Evolutionary conservation across 2,329 filamentous ascomycete species (phyloP).

Genomic region (Pseudogymnoascus verrucosus): DNA sequence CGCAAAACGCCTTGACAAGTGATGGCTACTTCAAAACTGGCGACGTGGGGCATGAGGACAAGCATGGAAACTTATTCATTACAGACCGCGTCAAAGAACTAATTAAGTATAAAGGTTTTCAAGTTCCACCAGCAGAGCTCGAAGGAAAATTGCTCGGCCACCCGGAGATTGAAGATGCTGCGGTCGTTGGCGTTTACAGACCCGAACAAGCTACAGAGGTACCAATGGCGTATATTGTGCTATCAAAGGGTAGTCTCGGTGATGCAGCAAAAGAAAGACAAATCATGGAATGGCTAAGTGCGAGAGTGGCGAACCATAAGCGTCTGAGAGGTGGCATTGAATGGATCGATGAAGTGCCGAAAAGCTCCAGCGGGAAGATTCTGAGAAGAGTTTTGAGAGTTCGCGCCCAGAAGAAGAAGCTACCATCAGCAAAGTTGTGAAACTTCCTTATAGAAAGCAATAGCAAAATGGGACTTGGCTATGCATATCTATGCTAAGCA

Average conservation of each 20-base stretch:
- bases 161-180: slow-evolving; percentile 34
- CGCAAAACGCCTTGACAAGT: slow-evolving; percentile 19
- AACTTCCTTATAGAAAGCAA: background rate
- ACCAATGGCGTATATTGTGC: slow-evolving; percentile 36
- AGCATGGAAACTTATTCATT: slow-evolving; percentile 29
- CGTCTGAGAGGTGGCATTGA: slow-evolving; percentile 29
- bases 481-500: background rate
- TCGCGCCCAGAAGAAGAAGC: slow-evolving; percentile 32
- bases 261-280: slow-evolving; percentile 23
- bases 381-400: slow-evolving; percentile 26
- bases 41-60: slow-evolving; percentile 37
- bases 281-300: slow-evolving; percentile 26
- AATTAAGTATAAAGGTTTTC: slow-evolving; percentile 42
- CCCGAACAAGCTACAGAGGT: slow-evolving; percentile 33
- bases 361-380: slow-evolving; percentile 33
- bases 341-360: slow-evolving; percentile 30
- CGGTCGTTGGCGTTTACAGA: slow-evolving; percentile 38
- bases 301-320: slow-evolving; percentile 27
- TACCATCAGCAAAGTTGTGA: background rate
- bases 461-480: background rate
- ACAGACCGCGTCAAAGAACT: slow-evolving; percentile 30
- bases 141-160: slow-evolving; percentile 37
- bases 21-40: slow-evolving; percentile 32
- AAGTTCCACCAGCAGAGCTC: slow-evolving; percentile 41
- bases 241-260: slow-evolving; percentile 20